Base-by-base conservation (phyloP, 306 rosid genomes). In the Prunus salicina region DNA sequence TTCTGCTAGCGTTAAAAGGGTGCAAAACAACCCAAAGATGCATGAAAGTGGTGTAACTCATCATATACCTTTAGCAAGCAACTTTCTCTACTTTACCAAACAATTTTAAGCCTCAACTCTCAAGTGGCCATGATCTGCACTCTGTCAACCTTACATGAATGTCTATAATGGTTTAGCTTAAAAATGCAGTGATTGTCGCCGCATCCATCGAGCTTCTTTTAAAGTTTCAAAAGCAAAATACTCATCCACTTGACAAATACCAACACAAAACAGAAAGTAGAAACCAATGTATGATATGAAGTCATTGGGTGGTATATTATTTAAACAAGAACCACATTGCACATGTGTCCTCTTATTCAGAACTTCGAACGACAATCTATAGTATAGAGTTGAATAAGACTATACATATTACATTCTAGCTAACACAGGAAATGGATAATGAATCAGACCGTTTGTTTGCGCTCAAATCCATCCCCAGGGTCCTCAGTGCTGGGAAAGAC, bases 401-500 rank as follows among this genome's bases (percentile, higher is more conserved):
- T 43, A 64, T 28, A 82, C 41, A 67, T 32, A 69, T 38, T 38
- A 7, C 43, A 45, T 70, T 13, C 34, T 25, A 60, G 8, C 64
- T 12, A 12, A 58, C 50, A 28, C 52, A 65, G 70, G 47, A 71
- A 67, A 51, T 28, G 13, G 65, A 68, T 56, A 67, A 72, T 38
- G 52, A n/a, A 66, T 94, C 91, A 94, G 49, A 82, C 79, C 34
- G 95, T 90, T 24, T 72, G 89, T 76, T 85, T 82, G 67, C 89
- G 79, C 68, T 88, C 81, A 64, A 94, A 94, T 6, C 84, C 91
- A 38, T 86, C 46, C 56, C 95, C 88, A 38, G 91, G 88, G 49
- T 83, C 87, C 55, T 87, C 96, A n/a, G 76, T 77, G 78, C 82
- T 72, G 1, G 95, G 97, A 52, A 80, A 86, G 74, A 88, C 87